phyloP scores from a whole-genome alignment of 78 protist genomes.

The Trichosphaerium sp. region DNA sequence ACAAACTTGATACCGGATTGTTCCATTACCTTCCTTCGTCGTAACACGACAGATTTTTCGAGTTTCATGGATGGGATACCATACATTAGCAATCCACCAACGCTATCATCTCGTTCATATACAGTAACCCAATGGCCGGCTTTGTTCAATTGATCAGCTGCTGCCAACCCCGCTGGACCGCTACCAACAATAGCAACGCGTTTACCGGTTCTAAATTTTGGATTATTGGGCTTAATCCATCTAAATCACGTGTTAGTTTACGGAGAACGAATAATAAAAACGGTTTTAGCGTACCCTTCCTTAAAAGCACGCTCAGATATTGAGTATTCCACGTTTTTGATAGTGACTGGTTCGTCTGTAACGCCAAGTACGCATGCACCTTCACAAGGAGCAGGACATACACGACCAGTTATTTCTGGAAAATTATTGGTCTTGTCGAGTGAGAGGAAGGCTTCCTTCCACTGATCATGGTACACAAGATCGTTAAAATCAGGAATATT shows the following conservation, averaged over 20 bases:
- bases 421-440: constrained; percentile 65
- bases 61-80: constrained; percentile 81
- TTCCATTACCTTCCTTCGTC: constrained; percentile 57
- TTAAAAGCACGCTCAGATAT: constrained; percentile 71
- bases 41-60: constrained; percentile 51
- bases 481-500: constrained; percentile 75
- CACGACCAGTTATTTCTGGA: constrained; percentile 87
- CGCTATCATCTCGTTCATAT: constrained; percentile 54
- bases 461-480: constrained; percentile 40
- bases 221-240: constrained; percentile 24
- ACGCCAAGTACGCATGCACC: constrained; percentile 82
- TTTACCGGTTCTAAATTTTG: constrained; percentile 53
- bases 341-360: constrained; percentile 56
- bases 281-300: constrained; percentile 54
- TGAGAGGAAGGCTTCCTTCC: constrained; percentile 58
- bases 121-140: constrained; percentile 73
- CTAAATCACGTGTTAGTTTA: no score
- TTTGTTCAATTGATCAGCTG: constrained; percentile 53
- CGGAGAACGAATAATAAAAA: neutral
- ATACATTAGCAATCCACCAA: constrained; percentile 73
- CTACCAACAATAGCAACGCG: constrained; percentile 66
- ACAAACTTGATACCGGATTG: constrained; percentile 45
- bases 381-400: constrained; percentile 89
- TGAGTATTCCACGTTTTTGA: constrained; percentile 68
- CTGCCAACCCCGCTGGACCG: constrained; percentile 81